Percentiles rank a stretch among this genome's conserved stretches.
Conservation (phyloP, 805 yeast genomes). For the Limtongia smithiae region DNA sequence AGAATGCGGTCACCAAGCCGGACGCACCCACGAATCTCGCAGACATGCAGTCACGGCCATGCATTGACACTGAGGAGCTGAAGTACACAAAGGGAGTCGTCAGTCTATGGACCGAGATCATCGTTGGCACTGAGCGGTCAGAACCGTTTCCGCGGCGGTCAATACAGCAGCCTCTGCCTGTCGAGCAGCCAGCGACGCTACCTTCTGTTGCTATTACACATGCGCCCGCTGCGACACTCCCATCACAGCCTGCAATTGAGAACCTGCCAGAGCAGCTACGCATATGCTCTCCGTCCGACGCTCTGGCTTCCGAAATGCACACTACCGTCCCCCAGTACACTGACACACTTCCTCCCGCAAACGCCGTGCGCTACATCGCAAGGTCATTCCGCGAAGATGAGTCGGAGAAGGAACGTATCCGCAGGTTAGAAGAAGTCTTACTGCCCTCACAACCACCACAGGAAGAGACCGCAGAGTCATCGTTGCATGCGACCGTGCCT, state of each 20-base stretch:
- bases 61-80: conserved; percentile 75
- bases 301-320: no score
- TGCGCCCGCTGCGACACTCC: background rate
- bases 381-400: conserved; percentile 11
- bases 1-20: conserved; percentile 31
- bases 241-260: no score
- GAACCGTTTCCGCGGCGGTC: background rate
- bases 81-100: conserved; percentile 74
- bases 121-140: conserved; percentile 70
- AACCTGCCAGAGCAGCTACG: no score
- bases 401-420: conserved; percentile 57
- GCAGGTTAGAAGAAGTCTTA: conserved; percentile 54
- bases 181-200: background rate
- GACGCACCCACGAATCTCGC: conserved; percentile 28
- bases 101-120: conserved; percentile 74
- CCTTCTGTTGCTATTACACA: background rate
- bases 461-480: background rate
- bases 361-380: no score
- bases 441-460: conserved; percentile 56
- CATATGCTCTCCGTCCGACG: no score
- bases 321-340: no score
- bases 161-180: background rate
- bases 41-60: conserved; percentile 32
- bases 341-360: no score
- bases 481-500: conserved; percentile 6